phyloP scores from a whole-genome alignment of 2,329 filamentous ascomycete genomes.

The Pezicula radicicola region DNA sequence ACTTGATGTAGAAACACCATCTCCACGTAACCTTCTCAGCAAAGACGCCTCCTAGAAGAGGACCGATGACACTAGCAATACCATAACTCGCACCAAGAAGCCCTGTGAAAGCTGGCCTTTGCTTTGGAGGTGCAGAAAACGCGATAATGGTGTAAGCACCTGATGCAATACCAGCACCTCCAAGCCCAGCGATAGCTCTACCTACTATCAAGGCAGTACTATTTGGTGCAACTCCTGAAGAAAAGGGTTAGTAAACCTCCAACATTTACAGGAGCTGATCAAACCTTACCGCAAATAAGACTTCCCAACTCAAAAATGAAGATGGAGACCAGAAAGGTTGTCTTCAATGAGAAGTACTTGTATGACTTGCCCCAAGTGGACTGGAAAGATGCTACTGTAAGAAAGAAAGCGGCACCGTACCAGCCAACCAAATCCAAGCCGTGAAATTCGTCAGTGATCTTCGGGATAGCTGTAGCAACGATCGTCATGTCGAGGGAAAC shows the following conservation, averaged over 20 bases:
- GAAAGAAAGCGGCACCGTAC: constrained; percentile 56
- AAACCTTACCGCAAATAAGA: constrained; percentile 30
- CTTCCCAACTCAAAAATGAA: constrained; percentile 34
- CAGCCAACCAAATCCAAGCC: constrained; percentile 46
- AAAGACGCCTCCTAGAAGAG: constrained; percentile 33
- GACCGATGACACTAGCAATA: constrained; percentile 27
- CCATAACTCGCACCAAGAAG: constrained; percentile 29
- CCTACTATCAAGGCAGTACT: constrained; percentile 32
- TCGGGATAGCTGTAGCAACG: constrained; percentile 54
- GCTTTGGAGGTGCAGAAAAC: constrained; percentile 28
- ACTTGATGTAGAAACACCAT: constrained; percentile 34
- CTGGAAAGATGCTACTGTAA: constrained; percentile 38
- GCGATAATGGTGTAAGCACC: constrained; percentile 44
- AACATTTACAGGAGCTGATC: background rate
- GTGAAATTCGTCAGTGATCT: constrained; percentile 51
- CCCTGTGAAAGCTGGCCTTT: constrained; percentile 32
- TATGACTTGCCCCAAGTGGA: constrained; percentile 29
- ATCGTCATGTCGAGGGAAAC: constrained; percentile 43
- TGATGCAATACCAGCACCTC: constrained; percentile 29
- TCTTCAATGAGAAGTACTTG: constrained; percentile 31
- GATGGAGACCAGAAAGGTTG: constrained; percentile 27
- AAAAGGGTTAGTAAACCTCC: constrained; percentile 6
- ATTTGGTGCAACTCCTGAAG: constrained; percentile 27
- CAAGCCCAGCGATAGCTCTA: constrained; percentile 31
- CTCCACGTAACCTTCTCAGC: constrained; percentile 33